Percentiles rank a stretch among this genome's conserved stretches.
These are phyloP conservation scores for Amanita molliuscula DNA, from an alignment of 768 basidiomycete species.

Conservation along the genomic window DNA sequence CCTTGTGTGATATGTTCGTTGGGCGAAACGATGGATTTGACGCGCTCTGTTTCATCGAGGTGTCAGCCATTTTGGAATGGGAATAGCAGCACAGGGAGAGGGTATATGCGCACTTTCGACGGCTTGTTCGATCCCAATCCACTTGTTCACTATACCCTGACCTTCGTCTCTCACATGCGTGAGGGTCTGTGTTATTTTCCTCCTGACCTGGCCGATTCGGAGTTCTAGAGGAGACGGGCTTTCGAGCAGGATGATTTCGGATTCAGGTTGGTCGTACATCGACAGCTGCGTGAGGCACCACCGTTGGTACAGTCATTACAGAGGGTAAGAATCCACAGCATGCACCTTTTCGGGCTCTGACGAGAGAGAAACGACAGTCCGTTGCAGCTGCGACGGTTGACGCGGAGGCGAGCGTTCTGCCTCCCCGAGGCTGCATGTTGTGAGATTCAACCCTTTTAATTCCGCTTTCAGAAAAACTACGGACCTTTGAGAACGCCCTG, in stretches of 20 bases:
- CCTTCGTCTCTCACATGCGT: conserved; percentile 51
- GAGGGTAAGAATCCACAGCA: too few relatives aligned
- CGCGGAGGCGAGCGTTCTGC: background rate
- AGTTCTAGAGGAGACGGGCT: conserved; percentile 67
- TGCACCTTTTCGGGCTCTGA: background rate
- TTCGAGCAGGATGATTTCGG: conserved; percentile 64
- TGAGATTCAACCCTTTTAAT: background rate
- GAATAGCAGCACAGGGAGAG: background rate
- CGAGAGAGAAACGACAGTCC: background rate
- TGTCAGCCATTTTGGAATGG: background rate
- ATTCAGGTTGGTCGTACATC: conserved; percentile 62
- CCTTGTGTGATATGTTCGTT: conserved; percentile 83
- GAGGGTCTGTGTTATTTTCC: conserved; percentile 46
- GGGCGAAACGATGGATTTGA: conserved; percentile 74
- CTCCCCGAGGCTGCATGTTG: background rate
- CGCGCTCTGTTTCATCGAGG: conserved; percentile 40
- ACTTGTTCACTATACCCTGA: conserved; percentile 63
- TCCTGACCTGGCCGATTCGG: conserved; percentile 64
- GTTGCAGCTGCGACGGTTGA: background rate
- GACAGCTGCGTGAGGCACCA: conserved; percentile 44
- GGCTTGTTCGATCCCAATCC: conserved; percentile 79
- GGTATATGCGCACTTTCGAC: conserved; percentile 56
- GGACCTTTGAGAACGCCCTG: background rate
- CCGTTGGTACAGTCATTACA: too few relatives aligned
- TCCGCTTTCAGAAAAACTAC: background rate